A percentile compares a stretch with the other conserved stretches of the same genome.
Conservation (phyloP, 345 rosid genomes). For the Microthlaspi erraticum region DNA sequence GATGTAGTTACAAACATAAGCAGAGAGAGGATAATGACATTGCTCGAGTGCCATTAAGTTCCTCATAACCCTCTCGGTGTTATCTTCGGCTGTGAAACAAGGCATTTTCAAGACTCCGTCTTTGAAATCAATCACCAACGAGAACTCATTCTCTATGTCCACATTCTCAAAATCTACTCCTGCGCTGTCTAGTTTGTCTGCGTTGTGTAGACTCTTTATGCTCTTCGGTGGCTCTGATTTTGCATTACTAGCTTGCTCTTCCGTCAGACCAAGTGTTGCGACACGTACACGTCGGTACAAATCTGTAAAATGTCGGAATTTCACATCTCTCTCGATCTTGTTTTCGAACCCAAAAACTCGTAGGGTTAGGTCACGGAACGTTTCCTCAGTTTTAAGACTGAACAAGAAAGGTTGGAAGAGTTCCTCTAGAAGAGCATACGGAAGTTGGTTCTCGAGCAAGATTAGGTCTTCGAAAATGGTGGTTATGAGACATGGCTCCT, state of each 20-base stretch:
- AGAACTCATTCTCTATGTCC: background rate
- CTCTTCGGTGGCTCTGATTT: background rate
- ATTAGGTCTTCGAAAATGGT: conserved; percentile 33
- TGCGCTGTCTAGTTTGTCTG: conserved; percentile 36
- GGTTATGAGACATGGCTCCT: conserved; percentile 7
- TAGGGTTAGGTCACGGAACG: conserved; percentile 6
- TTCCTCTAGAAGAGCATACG: conserved; percentile 17
- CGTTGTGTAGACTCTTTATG: conserved; percentile 16
- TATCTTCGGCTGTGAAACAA: background rate
- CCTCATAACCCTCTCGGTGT: conserved; percentile 27
- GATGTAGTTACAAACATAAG: conserved; percentile 32
- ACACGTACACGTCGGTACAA: conserved; percentile 32
- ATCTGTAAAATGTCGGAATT: conserved; percentile 40
- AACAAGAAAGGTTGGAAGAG: conserved; percentile 17
- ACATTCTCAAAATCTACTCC: conserved; percentile 21
- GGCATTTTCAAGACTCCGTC: conserved; percentile 31
- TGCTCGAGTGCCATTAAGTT: conserved; percentile 46
- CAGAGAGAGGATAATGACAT: conserved; percentile 14
- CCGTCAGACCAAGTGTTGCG: conserved; percentile 26
- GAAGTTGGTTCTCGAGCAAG: conserved; percentile 44
- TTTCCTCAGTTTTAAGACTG: background rate
- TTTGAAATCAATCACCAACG: conserved; percentile 33
- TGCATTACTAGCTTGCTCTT: background rate
- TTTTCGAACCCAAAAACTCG: conserved; percentile 5
- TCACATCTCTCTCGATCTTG: background rate